Percentiles rank a stretch among this genome's conserved stretches.
Evolutionary conservation across 2,329 filamentous ascomycete species (phyloP).

Genomic region (Sporothrix brunneoviolacea): DNA sequence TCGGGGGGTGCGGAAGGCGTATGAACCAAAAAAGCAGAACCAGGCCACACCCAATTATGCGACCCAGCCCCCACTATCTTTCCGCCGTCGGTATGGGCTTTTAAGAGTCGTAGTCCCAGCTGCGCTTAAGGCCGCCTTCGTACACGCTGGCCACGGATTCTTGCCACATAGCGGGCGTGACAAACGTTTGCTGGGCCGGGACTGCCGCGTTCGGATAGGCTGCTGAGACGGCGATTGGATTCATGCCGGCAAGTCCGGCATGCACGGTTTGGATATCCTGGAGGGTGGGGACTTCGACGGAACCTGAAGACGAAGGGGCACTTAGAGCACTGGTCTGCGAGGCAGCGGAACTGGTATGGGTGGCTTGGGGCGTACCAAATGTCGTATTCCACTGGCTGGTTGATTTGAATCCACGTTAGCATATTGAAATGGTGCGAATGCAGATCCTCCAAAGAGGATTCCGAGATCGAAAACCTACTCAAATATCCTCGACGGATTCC

Average conservation of each 20-base stretch:
- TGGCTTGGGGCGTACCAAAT: slow-evolving; percentile 65
- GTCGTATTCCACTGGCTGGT: slow-evolving; percentile 91
- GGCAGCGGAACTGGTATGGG: slow-evolving; percentile 36
- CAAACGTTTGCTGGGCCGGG: slow-evolving; percentile 42
- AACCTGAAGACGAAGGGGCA: slow-evolving; percentile 45
- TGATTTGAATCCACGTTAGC: not conserved
- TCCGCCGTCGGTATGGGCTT: too few relatives aligned
- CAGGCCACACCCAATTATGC: too few relatives aligned
- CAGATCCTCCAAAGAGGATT: too few relatives aligned
- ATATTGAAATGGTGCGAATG: too few relatives aligned
- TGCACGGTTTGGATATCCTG: slow-evolving; percentile 46
- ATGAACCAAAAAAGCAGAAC: too few relatives aligned
- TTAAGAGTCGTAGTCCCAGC: slow-evolving; percentile 48
- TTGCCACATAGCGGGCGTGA: slow-evolving; percentile 68
- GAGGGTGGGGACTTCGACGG: slow-evolving; percentile 46
- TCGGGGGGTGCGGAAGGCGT: not conserved
- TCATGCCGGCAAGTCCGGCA: slow-evolving; percentile 38
- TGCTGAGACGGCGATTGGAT: slow-evolving; percentile 39
- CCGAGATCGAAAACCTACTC: slow-evolving; percentile 55
- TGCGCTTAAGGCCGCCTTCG: slow-evolving; percentile 56
- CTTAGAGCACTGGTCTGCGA: slow-evolving; percentile 46
- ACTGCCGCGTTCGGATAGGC: slow-evolving; percentile 48
- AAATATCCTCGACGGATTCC: slow-evolving; percentile 86
- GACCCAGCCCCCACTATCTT: too few relatives aligned
- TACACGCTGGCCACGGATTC: slow-evolving; percentile 64